Evolutionary conservation across 805 yeast genomes (phyloP).

Genomic region (Monosporozyma yasuniensis): DNA sequence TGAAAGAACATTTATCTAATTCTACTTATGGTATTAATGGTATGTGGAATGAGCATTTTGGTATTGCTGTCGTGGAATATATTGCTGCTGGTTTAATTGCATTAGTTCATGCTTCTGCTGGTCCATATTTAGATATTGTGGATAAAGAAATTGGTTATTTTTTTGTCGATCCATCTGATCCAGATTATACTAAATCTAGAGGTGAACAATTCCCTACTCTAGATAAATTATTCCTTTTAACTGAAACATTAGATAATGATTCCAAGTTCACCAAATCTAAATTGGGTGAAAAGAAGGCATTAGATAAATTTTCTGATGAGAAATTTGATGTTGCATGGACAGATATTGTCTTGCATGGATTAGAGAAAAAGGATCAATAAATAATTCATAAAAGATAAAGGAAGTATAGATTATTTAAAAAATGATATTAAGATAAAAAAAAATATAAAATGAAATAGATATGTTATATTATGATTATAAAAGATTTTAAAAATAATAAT

Average conservation of each 20-base stretch:
- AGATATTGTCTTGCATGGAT: constrained; percentile 13
- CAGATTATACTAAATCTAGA: constrained; percentile 41
- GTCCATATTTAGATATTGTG: constrained; percentile 84
- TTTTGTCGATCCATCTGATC: constrained; percentile 63
- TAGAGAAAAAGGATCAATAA: constrained; percentile 7
- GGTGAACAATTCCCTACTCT: constrained; percentile 36
- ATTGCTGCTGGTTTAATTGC: constrained; percentile 81
- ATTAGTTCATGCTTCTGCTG: constrained; percentile 88
- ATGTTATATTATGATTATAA: not conserved
- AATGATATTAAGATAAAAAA: not conserved
- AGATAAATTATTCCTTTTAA: constrained; percentile 38
- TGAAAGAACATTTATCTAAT: constrained; percentile 43
- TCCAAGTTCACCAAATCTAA: constrained; percentile 36
- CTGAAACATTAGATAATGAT: constrained; percentile 32
- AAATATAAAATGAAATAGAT: not conserved
- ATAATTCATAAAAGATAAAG: not conserved
- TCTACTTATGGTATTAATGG: constrained; percentile 80
- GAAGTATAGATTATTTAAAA: not conserved
- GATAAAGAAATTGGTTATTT: constrained; percentile 63
- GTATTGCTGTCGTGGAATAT: constrained; percentile 93
- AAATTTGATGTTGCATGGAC: constrained; percentile 51
- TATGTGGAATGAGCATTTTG: constrained; percentile 99
- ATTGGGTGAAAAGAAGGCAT: constrained; percentile 38
- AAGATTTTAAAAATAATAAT: not conserved
- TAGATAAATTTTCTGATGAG: constrained; percentile 52